A percentile compares a stretch with the other conserved stretches of the same genome.
phyloP scores from a whole-genome alignment of 805 yeast genomes.

The Lipomyces sp. region DNA sequence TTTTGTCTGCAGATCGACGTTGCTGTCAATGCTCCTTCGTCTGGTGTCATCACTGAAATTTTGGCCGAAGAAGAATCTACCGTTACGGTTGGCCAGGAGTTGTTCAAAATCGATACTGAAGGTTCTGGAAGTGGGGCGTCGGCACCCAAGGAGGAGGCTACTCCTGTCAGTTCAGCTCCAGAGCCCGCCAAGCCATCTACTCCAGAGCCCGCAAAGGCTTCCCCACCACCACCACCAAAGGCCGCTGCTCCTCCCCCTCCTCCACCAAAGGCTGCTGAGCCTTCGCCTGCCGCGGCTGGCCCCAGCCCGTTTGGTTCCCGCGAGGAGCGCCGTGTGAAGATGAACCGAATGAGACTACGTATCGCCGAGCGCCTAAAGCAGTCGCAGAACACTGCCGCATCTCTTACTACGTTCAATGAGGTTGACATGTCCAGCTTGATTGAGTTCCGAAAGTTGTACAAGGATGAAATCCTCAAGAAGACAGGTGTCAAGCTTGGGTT shows the following conservation, averaged over 20 bases:
- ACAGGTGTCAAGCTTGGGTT: slow-evolving; percentile 95
- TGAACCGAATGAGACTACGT: slow-evolving; percentile 99
- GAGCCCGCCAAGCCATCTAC: slow-evolving; percentile 44
- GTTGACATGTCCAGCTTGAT: slow-evolving; percentile 92
- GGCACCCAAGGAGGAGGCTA: slow-evolving; percentile 40
- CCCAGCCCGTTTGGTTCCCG: slow-evolving; percentile 66
- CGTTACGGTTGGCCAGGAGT: slow-evolving; percentile 93
- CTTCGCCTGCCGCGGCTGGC: slow-evolving; percentile 42
- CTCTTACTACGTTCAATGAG: slow-evolving; percentile 96
- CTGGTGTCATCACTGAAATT: slow-evolving; percentile 87
- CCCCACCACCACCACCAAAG: slow-evolving; percentile 27
- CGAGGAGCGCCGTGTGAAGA: slow-evolving; percentile 88
- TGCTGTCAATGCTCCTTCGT: slow-evolving; percentile 90
- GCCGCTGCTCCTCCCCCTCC: slow-evolving; percentile 35
- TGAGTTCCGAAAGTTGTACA: slow-evolving; percentile 94
- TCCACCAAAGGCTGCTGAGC: slow-evolving; percentile 44
- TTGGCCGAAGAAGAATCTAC: slow-evolving; percentile 87
- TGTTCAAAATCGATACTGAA: slow-evolving; percentile 78
- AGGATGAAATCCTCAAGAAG: slow-evolving; percentile 93
- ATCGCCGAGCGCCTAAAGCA: slow-evolving; percentile 99
- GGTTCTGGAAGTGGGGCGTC: slow-evolving; percentile 46
- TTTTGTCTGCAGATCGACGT: slow-evolving; percentile 66
- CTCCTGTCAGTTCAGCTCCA: slow-evolving; percentile 45
- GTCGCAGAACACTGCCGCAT: slow-evolving; percentile 98
- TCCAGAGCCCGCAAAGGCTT: slow-evolving; percentile 43